phyloP scores from a whole-genome alignment of 768 basidiomycete species.

The Tylopilus vinaceipallidus region DNA sequence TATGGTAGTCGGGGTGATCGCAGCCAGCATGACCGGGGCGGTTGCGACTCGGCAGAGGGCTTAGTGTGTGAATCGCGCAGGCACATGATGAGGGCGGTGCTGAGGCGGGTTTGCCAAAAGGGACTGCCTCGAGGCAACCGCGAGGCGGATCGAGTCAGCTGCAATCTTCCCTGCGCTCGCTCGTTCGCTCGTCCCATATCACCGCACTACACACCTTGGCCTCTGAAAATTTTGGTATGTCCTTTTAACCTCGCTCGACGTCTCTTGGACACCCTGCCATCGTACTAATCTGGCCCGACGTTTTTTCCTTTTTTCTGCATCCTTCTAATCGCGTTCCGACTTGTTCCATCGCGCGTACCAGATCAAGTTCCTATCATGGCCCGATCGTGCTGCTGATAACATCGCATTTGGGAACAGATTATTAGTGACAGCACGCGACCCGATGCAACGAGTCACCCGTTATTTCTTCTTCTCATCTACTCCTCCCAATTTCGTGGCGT shows the following conservation, averaged over 20 bases:
- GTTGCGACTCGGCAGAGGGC: background rate
- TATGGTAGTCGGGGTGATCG: background rate
- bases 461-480: slow-evolving; percentile 18
- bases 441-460: slow-evolving; percentile 28
- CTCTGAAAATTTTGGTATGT: slow-evolving; percentile 8
- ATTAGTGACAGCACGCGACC: slow-evolving; percentile 22
- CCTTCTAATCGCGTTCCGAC: slow-evolving; percentile 15
- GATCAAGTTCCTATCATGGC: slow-evolving; percentile 32
- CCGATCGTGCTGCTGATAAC: slow-evolving; percentile 31
- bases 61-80: background rate
- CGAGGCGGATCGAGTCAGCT: slow-evolving; percentile 18
- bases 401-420: slow-evolving; percentile 25
- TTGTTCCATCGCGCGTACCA: slow-evolving; percentile 16
- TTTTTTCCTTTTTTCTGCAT: slow-evolving; percentile 1
- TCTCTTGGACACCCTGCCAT: background rate
- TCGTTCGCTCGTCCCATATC: background rate
- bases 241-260: background rate
- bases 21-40: background rate
- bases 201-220: slow-evolving; percentile 6
- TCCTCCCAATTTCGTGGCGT: slow-evolving; percentile 14
- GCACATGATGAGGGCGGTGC: slow-evolving; percentile 5
- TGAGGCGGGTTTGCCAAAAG: slow-evolving; percentile 3
- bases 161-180: background rate
- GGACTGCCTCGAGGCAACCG: slow-evolving; percentile 26
- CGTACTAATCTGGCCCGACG: slow-evolving; percentile 3